Base-by-base conservation (phyloP, 2,329 filamentous ascomycete genomes). In the Penicillium olsonii region DNA sequence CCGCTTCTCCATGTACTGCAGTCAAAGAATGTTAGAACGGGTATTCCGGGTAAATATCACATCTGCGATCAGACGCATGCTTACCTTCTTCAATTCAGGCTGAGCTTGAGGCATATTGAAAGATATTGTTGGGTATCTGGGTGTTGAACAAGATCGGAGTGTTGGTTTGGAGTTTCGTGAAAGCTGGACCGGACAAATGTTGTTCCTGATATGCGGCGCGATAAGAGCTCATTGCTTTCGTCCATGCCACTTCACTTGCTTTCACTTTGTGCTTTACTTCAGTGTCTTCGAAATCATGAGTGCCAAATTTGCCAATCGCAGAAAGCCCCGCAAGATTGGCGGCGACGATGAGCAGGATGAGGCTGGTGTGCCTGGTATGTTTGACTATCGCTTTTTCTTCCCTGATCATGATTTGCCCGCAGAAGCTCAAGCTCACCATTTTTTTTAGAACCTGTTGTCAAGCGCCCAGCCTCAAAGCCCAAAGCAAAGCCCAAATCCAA, bases 41-140 rank as follows among this genome's bases (percentile, higher is more conserved):
- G 12, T 14, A 4, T 31, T n/a, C 12, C 27, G 12, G 29, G 38
- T 24, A 39, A 52, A 29, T 17, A 48, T 29, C 39, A 45, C 15
- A 15, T 14, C 6, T 20, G 7, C 19, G 31, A 4, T n/a, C 18
- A 15, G 8, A 34, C 33, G 2, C 15, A 6, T 31, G 68, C 69
- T 51, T 76, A 95, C 94, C 85, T 97, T 99, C 78, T 97, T 99
- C 57, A 99, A 84, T 79, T 99, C 95, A 66, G 94, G 94, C 78
- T 97, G 94, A 72, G 94, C 92, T 85, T 95, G 92, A 59, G 94
- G 90, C 94, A 99, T 99, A 61, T 80, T 88, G 78, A 52, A 53
- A 59, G 51, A 58, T 41, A 56, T 52, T 51, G 44, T 62, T 39
- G 60, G 54, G 57, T 48, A 51, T 55, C 47, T 63, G 61, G 43